phyloP scores from a whole-genome alignment of 2,329 filamentous ascomycete species.

The Capronia americana region DNA sequence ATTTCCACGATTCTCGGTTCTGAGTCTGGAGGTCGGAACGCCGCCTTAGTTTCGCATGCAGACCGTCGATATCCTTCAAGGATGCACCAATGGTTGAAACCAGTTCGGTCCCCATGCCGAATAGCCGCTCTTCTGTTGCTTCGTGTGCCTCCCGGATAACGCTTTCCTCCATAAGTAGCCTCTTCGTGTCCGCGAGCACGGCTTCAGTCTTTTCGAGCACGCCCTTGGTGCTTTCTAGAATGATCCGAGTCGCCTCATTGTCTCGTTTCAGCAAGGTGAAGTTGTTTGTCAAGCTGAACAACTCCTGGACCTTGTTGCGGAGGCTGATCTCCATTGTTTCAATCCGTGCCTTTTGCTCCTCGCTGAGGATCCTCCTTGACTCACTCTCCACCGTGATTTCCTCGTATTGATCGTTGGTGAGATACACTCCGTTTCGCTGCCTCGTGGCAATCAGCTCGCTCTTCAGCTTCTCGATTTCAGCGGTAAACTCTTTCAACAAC shows the following conservation, averaged over 20 bases:
- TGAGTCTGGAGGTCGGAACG: conserved; percentile 81
- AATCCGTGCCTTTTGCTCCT: conserved; percentile 91
- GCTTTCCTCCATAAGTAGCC: conserved; percentile 78
- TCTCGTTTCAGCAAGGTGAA: conserved; percentile 91
- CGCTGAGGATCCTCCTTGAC: conserved; percentile 84
- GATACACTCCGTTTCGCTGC: conserved; percentile 92
- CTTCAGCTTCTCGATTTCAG: conserved; percentile 93
- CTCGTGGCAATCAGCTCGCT: conserved; percentile 90
- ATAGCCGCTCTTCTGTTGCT: conserved; percentile 79
- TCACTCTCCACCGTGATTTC: conserved; percentile 92
- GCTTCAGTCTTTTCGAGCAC: conserved; percentile 87
- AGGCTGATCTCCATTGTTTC: conserved; percentile 90
- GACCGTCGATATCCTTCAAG: conserved; percentile 77
- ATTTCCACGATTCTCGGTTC: conserved; percentile 80
- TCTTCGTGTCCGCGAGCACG: conserved; percentile 77
- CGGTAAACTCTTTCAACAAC: conserved; percentile 84
- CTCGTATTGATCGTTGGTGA: conserved; percentile 87
- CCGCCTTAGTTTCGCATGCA: conserved; percentile 85
- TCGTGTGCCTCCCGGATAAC: conserved; percentile 82
- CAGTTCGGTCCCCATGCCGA: conserved; percentile 74
- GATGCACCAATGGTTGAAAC: conserved; percentile 79
- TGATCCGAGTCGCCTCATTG: conserved; percentile 74
- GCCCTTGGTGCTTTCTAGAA: conserved; percentile 79
- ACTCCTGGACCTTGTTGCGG: conserved; percentile 90
- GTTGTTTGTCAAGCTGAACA: conserved; percentile 82